Base-by-base conservation (phyloP, 352 stramenopile genomes). In the Phytophthora pinifolia region DNA sequence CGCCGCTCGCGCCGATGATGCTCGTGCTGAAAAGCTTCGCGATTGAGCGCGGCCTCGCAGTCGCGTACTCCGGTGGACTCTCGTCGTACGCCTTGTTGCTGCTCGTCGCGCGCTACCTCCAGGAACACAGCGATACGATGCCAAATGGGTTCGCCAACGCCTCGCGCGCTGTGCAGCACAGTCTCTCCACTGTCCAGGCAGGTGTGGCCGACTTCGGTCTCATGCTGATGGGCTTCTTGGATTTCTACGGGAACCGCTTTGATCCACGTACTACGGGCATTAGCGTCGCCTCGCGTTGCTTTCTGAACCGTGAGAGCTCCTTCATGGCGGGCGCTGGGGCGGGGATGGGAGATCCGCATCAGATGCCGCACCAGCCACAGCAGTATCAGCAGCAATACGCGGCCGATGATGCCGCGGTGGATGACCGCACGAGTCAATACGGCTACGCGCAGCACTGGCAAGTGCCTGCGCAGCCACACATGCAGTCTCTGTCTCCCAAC, bases 231-330 rank as follows among this genome's bases (percentile, higher is more conserved):
- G 95, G 94, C 0, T 97, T 99, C 51, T 76, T 99, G 9, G 94
- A 99, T 52, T 99, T 98, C 60, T 99, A 98, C 67, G 96, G 96
- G 15, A 99, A 98, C 47, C 86, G 82, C 0, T 97, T 97, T 45
- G 88, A 97, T 48, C 86, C 89, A 15, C 84, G 87, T 9, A 92
- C 81, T 6, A 98, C 88, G 4, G 90, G 90, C 10, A 96, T 97
- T 41, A 97, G 85, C 41, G 85, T 95, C 5, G 85, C 83, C 1
- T 80, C 79, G 9, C 79, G 83, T 3, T 89, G 80, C 36, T 95
- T 94, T 55, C 66, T 95, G 3, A 87, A 91, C 60, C 81, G 85
- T 27, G 83, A 92, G 39, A 87, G 68, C 31, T 78, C 75, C 12
- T 68, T 74, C 12, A 65, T 74, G 56, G 51, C 59, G 2, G 58